Conservation (phyloP, 768 basidiomycete genomes). For the Lentinula lateritia region DNA sequence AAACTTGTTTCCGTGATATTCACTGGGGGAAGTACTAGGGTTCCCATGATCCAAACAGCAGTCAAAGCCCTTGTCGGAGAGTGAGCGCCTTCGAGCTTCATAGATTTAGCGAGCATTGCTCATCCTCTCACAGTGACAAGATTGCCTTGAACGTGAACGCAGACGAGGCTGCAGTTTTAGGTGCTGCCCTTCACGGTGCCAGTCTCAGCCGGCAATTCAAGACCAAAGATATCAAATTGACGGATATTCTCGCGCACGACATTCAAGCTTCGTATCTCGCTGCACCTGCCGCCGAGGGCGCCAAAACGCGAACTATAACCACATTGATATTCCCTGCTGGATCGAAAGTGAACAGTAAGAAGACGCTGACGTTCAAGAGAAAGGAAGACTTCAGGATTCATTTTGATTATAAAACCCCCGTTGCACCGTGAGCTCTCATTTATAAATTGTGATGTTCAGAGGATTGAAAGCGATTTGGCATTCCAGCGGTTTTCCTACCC, state of each 20-base stretch:
- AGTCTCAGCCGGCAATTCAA: conserved; percentile 85
- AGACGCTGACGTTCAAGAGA: conserved; percentile 81
- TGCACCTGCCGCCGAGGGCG: conserved; percentile 42
- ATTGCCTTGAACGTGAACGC: conserved; percentile 95
- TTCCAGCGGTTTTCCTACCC: conserved; percentile 62
- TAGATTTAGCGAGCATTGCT: not conserved
- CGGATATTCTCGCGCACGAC: conserved; percentile 69
- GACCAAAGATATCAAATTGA: conserved; percentile 88
- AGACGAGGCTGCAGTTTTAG: conserved; percentile 93
- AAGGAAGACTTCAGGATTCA: conserved; percentile 78
- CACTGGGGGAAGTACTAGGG: conserved; percentile 86
- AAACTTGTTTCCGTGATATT: conserved; percentile 86
- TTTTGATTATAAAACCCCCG: conserved; percentile 67
- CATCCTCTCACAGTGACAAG: conserved; percentile 46
- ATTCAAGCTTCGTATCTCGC: conserved; percentile 76
- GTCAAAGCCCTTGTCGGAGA: conserved; percentile 75
- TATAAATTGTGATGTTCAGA: not conserved
- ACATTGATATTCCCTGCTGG: conserved; percentile 74
- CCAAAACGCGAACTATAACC: conserved; percentile 63
- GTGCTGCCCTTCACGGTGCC: conserved; percentile 91
- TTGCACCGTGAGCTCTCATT: conserved; percentile 47
- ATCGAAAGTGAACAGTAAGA: conserved; percentile 74
- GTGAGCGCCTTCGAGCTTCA: conserved; percentile 31
- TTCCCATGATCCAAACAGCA: conserved; percentile 87
- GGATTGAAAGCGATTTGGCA: not conserved